phyloP scores from a whole-genome alignment of 2,329 filamentous ascomycete species.

The Xylaria hypoxylon region DNA sequence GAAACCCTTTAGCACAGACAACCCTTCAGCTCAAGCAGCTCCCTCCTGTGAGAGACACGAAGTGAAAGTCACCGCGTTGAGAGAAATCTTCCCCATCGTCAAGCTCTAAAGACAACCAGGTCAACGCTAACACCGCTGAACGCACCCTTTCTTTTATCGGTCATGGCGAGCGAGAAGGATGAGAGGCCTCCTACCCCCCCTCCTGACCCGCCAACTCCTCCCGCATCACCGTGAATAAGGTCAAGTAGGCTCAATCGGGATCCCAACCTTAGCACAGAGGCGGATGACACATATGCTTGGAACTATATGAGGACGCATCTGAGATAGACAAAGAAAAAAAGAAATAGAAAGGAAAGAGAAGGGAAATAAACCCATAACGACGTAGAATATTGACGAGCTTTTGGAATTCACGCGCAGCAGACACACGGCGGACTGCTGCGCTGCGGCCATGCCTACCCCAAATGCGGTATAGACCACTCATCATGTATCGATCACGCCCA shows the following conservation, averaged over 20 bases:
- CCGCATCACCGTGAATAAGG: background rate
- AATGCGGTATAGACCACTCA: background rate
- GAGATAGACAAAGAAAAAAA: background rate
- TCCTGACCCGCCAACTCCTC: background rate
- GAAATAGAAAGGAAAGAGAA: too few species aligned
- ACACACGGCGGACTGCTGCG: background rate
- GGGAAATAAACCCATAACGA: too few species aligned
- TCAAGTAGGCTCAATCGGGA: background rate
- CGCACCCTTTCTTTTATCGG: background rate
- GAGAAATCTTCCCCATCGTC: background rate
- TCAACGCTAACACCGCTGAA: background rate
- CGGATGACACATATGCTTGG: background rate
- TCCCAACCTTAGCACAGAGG: background rate
- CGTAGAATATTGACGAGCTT: too few species aligned
- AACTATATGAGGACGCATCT: background rate
- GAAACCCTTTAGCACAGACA: background rate
- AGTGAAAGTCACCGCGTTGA: background rate
- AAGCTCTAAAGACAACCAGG: background rate
- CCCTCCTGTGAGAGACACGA: background rate
- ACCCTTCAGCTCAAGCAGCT: background rate
- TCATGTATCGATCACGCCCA: background rate
- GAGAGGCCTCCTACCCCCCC: constrained; percentile 4
- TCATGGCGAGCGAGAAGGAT: background rate
- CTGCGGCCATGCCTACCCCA: background rate
- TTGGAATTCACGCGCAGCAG: too few species aligned